Conservation (phyloP, 176 grass and related monocot genomes). For the Cymbopogon citratus region DNA sequence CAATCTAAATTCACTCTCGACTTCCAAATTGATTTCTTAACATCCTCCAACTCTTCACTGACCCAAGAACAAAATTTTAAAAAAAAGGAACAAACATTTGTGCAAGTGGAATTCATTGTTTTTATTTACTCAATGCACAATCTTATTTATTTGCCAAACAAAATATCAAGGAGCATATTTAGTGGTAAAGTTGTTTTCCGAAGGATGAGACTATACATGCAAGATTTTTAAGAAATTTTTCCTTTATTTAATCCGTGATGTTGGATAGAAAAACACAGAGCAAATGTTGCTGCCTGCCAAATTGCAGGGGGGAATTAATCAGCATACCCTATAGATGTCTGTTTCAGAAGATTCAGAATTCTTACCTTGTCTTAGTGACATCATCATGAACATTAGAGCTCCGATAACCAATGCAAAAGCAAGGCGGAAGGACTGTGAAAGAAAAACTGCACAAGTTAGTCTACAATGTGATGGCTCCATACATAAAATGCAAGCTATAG, state of each 20-base stretch:
- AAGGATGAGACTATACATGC: neutral
- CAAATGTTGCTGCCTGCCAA: neutral
- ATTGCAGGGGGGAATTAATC: neutral
- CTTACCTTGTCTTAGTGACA: slow-evolving; percentile 79
- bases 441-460: neutral
- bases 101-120: neutral
- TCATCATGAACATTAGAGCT: slow-evolving; percentile 57
- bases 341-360: slow-evolving; percentile 1
- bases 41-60: neutral
- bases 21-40: neutral
- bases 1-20: neutral
- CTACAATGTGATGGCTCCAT: neutral
- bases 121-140: neutral
- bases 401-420: slow-evolving; percentile 64
- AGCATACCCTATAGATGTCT: neutral
- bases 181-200: neutral
- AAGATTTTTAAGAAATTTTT: neutral
- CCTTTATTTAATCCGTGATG: neutral
- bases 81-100: neutral
- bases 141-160: neutral
- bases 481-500: neutral
- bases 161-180: slow-evolving; percentile 1
- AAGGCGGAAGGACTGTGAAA: slow-evolving; percentile 75
- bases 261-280: neutral
- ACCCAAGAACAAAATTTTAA: neutral